Evolutionary conservation across 208 protist genomes (phyloP).

Genomic region (Lotmaria passim): DNA sequence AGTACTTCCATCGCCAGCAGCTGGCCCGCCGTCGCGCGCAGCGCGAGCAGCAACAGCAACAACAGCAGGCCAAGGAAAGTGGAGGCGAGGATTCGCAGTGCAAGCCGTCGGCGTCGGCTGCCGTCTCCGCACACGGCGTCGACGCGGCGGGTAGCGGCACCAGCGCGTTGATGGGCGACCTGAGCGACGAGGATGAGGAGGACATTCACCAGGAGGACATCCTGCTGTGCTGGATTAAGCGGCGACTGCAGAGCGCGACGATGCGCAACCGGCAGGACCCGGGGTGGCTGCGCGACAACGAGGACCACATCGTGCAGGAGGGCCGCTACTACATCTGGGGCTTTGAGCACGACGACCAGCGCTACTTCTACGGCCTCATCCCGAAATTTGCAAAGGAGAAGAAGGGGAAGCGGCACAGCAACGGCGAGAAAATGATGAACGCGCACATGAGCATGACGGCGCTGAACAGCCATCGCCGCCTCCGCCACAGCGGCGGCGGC

Average conservation of each 20-base stretch:
- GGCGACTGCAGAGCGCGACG: conserved; percentile 40
- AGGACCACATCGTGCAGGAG: conserved; percentile 51
- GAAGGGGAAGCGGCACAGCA: conserved; percentile 19
- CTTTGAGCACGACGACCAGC: conserved; percentile 57
- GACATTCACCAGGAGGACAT: conserved; percentile 49
- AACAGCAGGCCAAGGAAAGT: neutral
- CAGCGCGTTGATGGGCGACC: neutral
- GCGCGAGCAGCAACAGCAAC: neutral
- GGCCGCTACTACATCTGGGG: conserved; percentile 75
- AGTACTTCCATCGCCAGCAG: conserved; percentile 38
- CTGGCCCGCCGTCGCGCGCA: conserved; percentile 23
- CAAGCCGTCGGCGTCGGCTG: neutral
- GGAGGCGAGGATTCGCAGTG: neutral
- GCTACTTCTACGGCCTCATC: conserved; percentile 65
- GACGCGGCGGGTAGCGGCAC: neutral
- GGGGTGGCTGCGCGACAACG: conserved; percentile 55
- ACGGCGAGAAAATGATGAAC: conserved; percentile 14
- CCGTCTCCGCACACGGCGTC: neutral
- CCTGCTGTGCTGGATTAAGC: conserved; percentile 65
- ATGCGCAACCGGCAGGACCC: conserved; percentile 39
- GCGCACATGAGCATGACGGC: neutral
- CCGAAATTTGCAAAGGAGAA: conserved; percentile 67
- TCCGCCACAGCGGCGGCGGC: neutral
- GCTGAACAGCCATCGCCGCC: conserved; percentile 17
- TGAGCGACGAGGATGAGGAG: conserved; percentile 24